Evolutionary conservation across 1,284 basidiomycete species (phyloP).

Genomic region (Ceratobasidium sp.): DNA sequence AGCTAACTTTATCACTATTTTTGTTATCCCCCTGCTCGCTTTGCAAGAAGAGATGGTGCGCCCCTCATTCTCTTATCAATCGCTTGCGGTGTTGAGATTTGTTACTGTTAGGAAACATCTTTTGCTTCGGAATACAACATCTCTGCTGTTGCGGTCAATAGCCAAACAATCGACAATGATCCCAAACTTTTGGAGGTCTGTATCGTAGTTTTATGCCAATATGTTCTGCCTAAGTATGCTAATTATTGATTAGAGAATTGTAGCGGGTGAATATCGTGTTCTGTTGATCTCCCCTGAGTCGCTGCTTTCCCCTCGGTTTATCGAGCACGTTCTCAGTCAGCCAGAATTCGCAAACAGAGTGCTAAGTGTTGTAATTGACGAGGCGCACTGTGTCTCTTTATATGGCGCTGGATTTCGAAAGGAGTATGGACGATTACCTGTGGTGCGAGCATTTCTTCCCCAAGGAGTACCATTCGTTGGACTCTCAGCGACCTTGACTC

Average conservation of each 20-base stretch:
- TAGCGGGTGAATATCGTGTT: constrained; percentile 9
- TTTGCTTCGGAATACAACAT: constrained; percentile 15
- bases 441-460: constrained; percentile 16
- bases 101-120: background rate
- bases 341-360: constrained; percentile 6
- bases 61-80: background rate
- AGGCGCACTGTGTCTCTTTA: constrained; percentile 19
- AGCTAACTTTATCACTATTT: constrained; percentile 10
- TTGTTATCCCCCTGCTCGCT: constrained; percentile 12
- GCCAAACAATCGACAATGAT: constrained; percentile 4
- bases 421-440: background rate
- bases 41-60: constrained; percentile 30
- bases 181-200: background rate
- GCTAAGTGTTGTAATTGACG: constrained; percentile 33
- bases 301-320: constrained; percentile 23
- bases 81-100: background rate
- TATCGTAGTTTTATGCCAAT: background rate
- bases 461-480: constrained; percentile 20
- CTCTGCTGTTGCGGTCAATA: constrained; percentile 31
- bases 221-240: background rate
- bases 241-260: background rate
- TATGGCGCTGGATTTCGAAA: constrained; percentile 30
- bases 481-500: constrained; percentile 32
- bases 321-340: constrained; percentile 19
- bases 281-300: constrained; percentile 25